Evolutionary conservation across 345 rosid species (phyloP).

Genomic region (Cardamine resedifolia): DNA sequence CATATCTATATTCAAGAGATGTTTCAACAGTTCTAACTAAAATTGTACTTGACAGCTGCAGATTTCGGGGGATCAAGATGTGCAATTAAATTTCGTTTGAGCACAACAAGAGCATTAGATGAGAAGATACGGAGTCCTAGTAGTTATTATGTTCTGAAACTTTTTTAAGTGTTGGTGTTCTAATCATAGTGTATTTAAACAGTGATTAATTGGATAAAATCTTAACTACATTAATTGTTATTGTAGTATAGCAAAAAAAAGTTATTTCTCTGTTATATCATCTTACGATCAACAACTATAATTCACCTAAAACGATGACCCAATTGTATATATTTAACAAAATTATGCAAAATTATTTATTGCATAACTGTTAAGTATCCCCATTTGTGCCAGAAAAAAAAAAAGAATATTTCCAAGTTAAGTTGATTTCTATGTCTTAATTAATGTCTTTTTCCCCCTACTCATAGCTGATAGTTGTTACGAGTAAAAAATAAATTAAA

Average conservation of each 20-base stretch:
- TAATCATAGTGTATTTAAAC: background rate
- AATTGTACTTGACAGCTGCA: background rate
- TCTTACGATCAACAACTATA: background rate
- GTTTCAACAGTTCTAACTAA: background rate
- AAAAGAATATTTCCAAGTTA: background rate
- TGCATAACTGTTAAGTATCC: background rate
- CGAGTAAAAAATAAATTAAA: background rate
- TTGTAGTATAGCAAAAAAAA: constrained; percentile 1
- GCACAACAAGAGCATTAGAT: constrained; percentile 15
- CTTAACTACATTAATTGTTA: background rate
- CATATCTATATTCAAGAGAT: background rate
- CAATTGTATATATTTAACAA: background rate
- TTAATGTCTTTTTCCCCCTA: background rate
- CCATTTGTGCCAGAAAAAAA: background rate
- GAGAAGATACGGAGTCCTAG: constrained; percentile 5
- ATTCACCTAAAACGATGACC: background rate
- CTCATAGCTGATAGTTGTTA: background rate
- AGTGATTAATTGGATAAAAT: background rate
- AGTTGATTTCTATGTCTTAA: background rate
- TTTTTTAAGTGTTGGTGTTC: background rate
- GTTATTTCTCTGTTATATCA: background rate
- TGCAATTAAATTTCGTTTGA: constrained; percentile 1
- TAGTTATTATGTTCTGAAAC: background rate
- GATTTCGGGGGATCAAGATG: constrained; percentile 3
- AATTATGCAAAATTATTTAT: background rate